A percentile compares a stretch with the other conserved stretches of the same genome.
phyloP scores from a whole-genome alignment of 495 filamentous ascomycete species.

The Penicillium daleae region DNA sequence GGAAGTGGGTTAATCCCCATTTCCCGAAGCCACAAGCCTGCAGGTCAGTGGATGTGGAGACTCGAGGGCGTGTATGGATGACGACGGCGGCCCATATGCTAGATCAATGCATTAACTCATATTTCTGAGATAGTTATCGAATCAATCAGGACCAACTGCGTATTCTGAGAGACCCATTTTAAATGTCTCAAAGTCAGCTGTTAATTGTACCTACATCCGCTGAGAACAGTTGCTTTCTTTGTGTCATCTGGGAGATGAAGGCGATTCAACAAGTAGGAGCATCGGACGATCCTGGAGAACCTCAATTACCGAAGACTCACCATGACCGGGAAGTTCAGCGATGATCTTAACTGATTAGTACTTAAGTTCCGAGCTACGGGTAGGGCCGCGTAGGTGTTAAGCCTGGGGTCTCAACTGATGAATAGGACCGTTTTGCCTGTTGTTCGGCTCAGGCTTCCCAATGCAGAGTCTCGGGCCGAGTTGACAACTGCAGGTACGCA shows the following conservation, averaged over 20 bases:
- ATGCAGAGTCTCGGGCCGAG: slow-evolving; percentile 14
- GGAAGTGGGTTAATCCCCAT: background rate
- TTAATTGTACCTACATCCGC: background rate
- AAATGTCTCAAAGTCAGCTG: background rate
- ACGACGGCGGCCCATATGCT: background rate
- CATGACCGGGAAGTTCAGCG: background rate
- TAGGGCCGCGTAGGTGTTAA: background rate
- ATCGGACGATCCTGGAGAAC: slow-evolving; percentile 2
- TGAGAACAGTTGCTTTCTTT: background rate
- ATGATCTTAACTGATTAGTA: slow-evolving; percentile 2
- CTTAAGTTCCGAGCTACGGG: background rate
- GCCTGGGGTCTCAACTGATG: background rate
- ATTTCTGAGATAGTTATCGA: background rate
- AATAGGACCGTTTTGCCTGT: background rate
- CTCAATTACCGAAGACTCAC: background rate
- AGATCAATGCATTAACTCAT: background rate
- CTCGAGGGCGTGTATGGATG: background rate
- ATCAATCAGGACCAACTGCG: background rate
- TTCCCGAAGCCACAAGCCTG: slow-evolving; percentile 7
- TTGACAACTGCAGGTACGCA: background rate
- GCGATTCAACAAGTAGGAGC: background rate
- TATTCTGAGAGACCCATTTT: background rate
- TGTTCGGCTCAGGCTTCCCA: slow-evolving; percentile 7
- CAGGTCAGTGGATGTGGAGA: slow-evolving; percentile 10
- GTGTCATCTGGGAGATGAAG: background rate